Base-by-base conservation (phyloP, 2,329 filamentous ascomycete species). In the Sporothrix protearum region DNA sequence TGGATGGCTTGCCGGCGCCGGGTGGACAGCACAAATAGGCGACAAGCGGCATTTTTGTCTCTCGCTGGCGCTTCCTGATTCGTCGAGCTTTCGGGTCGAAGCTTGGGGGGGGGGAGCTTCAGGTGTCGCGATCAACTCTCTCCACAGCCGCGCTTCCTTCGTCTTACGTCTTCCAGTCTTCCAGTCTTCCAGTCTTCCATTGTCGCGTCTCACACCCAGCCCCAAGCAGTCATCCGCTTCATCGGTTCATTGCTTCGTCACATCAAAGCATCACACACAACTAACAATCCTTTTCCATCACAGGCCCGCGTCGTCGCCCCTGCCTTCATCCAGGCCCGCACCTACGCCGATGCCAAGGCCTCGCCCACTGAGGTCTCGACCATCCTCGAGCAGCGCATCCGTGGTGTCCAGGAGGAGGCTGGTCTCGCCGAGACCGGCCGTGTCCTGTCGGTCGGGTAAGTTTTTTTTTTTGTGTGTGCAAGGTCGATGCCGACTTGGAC, bases 341-440 rank as follows among this genome's bases (percentile, higher is more conserved):
- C 88, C 84, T 98, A 97, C 86, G 95, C 93, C 82, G 94, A 97
- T 81, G 92, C 93, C 78, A 98, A 98, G 89, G 94, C 96, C 80
- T 85, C 94, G 74, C 96, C 96, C 79, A 99, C 95, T 80, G 96
- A 99, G 88, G 95, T 98, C 80, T 98, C 96, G 79, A 97, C 95
- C 79, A 98, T 99, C 85, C 92, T 99, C 82, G 96, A 98, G 88
- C 95, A 98, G 90, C 90, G 94, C 85, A 99, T 99, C 82, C 93
- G 96, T 83, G 96, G 96, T 88, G 93, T 98, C 78, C 92, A 97
- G 85, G 96, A 98, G 87, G 96, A 98, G 88, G 88, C 93, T 82
- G 90, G 89, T 83, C 92, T 99, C 80, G 94, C 96, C 84, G 96
- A 99, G 92, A 99, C 96, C 82, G 96, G 96, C 82, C 94, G 95